phyloP scores from a whole-genome alignment of 2,329 filamentous ascomycete species.

The Clarireedia hainanense region DNA sequence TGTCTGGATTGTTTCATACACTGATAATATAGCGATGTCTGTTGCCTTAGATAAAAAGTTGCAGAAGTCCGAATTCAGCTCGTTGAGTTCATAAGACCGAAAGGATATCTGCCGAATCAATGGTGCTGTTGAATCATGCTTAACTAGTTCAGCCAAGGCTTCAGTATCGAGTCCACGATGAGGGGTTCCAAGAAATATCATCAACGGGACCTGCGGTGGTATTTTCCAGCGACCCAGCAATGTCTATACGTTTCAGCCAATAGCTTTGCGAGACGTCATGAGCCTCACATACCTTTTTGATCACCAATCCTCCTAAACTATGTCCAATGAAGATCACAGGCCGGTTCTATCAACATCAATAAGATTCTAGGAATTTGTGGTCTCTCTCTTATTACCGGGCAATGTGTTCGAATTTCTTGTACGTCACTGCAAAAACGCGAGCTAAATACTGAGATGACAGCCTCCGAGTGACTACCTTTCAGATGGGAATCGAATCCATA shows the following conservation, averaged over 20 bases:
- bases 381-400: background rate
- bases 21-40: conserved; percentile 17
- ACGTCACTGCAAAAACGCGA: conserved; percentile 18
- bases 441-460: conserved; percentile 3
- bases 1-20: conserved; percentile 17
- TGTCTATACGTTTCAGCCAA: background rate
- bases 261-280: background rate
- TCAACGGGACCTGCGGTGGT: conserved; percentile 8
- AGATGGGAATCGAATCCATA: conserved; percentile 30
- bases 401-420: conserved; percentile 15
- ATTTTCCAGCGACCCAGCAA: conserved; percentile 9
- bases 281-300: conserved; percentile 25
- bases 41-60: conserved; percentile 6
- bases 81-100: conserved; percentile 13
- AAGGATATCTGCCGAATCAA: conserved; percentile 18
- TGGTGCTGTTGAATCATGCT: conserved; percentile 12
- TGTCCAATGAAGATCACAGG: conserved; percentile 30
- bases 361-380: background rate
- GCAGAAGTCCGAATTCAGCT: conserved; percentile 16
- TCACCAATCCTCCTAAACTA: conserved; percentile 31
- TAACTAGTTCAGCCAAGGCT: conserved; percentile 18
- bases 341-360: background rate
- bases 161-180: conserved; percentile 20
- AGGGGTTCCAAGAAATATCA: conserved; percentile 24
- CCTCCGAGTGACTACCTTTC: conserved; percentile 1